phyloP scores from a whole-genome alignment of 208 protist species.

The Leishmania tarentolae region DNA sequence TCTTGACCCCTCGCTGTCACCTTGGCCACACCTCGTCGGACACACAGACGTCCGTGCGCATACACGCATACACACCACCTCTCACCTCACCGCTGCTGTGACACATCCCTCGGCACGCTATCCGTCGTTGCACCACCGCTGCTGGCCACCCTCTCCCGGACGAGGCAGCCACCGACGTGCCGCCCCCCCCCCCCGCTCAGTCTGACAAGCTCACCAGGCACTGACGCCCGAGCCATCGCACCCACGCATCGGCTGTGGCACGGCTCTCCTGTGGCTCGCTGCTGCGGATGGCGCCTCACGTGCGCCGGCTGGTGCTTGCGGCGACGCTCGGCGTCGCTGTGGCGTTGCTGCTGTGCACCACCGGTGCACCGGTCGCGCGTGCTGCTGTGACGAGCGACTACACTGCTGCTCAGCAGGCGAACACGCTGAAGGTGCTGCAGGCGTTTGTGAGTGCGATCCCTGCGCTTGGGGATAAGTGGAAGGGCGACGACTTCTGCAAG shows the following conservation, averaged over 20 bases:
- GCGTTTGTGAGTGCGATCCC: slow-evolving; percentile 10
- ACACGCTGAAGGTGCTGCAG: slow-evolving; percentile 5
- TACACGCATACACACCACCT: background rate
- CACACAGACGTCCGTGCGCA: background rate
- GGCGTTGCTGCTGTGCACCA: background rate
- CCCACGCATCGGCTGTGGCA: background rate
- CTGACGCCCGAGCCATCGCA: background rate
- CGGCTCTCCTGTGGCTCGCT: background rate
- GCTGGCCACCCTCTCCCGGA: background rate
- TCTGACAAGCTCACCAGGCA: background rate
- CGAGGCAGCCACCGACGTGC: too few relatives aligned
- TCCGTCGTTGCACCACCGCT: background rate
- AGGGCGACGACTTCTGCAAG: slow-evolving; percentile 9
- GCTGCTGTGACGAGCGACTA: background rate
- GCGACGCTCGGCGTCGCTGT: background rate
- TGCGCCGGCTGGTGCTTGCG: background rate
- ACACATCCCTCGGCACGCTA: background rate
- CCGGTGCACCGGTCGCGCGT: background rate
- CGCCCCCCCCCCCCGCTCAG: too few relatives aligned
- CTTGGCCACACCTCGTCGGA: background rate
- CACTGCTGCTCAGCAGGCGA: slow-evolving; percentile 1
- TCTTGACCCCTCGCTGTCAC: too few relatives aligned
- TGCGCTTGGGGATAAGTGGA: background rate
- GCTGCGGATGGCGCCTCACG: background rate
- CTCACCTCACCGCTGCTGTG: background rate